Percentiles rank a stretch among this genome's conserved stretches.
Evolutionary conservation across 148 eudicot species (phyloP).

Genomic region (Cornus suecica): DNA sequence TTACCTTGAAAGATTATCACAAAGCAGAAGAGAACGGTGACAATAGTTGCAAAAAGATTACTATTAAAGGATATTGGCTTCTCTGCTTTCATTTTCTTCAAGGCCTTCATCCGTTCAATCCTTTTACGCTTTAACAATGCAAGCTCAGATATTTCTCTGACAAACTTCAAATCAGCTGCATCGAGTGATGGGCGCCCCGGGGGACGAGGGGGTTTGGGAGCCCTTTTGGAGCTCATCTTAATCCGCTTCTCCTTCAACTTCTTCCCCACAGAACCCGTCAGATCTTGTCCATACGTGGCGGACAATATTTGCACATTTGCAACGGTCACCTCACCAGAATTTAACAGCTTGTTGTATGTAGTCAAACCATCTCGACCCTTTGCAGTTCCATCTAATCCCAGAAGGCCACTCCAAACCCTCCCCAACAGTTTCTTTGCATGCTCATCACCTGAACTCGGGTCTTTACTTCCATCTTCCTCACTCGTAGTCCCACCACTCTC

Average conservation of each 20-base stretch:
- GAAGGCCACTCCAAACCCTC: conserved; percentile 22
- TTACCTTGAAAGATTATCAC: conserved; percentile 50
- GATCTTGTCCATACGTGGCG: conserved; percentile 14
- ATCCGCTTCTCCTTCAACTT: conserved; percentile 26
- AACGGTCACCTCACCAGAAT: conserved; percentile 22
- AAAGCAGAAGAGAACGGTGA: conserved; percentile 38
- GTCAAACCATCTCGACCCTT: conserved; percentile 14
- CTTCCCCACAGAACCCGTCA: conserved; percentile 1
- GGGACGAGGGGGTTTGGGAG: conserved; percentile 46
- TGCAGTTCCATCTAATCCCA: conserved; percentile 9
- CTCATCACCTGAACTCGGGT: not conserved
- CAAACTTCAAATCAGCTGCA: conserved; percentile 40
- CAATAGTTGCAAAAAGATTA: conserved; percentile 30
- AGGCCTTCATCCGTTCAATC: conserved; percentile 29
- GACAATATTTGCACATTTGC: conserved; percentile 10
- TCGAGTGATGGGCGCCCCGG: conserved; percentile 37
- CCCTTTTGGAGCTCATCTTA: conserved; percentile 18
- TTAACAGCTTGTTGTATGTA: conserved; percentile 14
- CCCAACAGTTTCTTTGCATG: conserved; percentile 14
- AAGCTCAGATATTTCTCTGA: conserved; percentile 41
- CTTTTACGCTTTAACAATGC: conserved; percentile 36
- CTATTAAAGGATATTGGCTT: conserved; percentile 22
- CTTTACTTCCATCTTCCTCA: conserved; percentile 29
- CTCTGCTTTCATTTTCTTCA: conserved; percentile 32
- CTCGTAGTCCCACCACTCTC: conserved; percentile 42